phyloP scores from a whole-genome alignment of 1,284 basidiomycete genomes.

The Cryptococcus hybrid region DNA sequence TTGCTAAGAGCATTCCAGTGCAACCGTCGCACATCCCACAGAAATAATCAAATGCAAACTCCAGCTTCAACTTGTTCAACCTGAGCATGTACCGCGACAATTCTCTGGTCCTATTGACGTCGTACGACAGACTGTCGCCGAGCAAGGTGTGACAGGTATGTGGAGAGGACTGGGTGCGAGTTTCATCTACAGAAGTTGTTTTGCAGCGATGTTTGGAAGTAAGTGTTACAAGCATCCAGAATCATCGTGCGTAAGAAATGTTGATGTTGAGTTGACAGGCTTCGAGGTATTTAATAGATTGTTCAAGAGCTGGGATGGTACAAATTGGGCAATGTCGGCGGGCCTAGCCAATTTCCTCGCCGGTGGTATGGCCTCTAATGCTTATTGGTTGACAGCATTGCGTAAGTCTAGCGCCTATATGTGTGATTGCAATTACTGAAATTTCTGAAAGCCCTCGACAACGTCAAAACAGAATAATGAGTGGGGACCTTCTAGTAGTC shows the following conservation, averaged over 20 bases:
- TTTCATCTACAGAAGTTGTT: conserved; percentile 47
- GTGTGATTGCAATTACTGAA: not conserved
- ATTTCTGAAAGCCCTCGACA: conserved; percentile 36
- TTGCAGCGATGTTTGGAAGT: conserved; percentile 50
- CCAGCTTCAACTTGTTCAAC: conserved; percentile 44
- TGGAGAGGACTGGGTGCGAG: conserved; percentile 46
- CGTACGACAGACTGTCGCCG: conserved; percentile 39
- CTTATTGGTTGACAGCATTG: conserved; percentile 46
- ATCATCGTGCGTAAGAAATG: not conserved
- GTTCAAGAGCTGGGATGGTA: conserved; percentile 45
- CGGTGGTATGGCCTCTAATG: conserved; percentile 49
- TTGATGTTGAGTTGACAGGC: conserved; percentile 19
- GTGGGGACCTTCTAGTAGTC: conserved; percentile 5
- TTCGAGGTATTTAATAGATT: conserved; percentile 50
- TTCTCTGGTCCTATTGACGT: conserved; percentile 47
- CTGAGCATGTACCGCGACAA: conserved; percentile 30
- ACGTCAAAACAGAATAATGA: conserved; percentile 51
- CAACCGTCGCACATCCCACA: conserved; percentile 48
- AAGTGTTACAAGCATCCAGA: conserved; percentile 7
- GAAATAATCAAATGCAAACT: conserved; percentile 51
- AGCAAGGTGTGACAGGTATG: conserved; percentile 46
- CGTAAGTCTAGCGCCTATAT: conserved; percentile 26
- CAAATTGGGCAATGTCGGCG: conserved; percentile 44
- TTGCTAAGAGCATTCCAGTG: conserved; percentile 21
- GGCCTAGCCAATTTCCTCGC: conserved; percentile 45